Base-by-base conservation (phyloP, 1,284 basidiomycete species). In the Lignosus rhinocerotis region DNA sequence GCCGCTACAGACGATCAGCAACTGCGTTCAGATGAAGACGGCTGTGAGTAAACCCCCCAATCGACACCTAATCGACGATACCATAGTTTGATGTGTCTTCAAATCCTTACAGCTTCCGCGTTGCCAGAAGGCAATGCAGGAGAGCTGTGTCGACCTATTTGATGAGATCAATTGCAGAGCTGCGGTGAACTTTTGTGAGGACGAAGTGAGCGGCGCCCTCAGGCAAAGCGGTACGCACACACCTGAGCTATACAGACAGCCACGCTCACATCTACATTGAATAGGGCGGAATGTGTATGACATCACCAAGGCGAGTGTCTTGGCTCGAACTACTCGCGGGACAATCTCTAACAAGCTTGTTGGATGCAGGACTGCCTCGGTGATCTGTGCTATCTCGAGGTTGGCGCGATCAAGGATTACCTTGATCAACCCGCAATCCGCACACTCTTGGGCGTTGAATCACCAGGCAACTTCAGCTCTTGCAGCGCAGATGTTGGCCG, bases 231-330 rank as follows among this genome's bases (percentile, higher is more conserved):
- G 83, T 84, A 42, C 59, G 77, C 72, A 19, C 10, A n/a, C 46
- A 31, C 34, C 38, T 38, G 41, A 17, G 25, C 12, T 8, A 12
- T 34, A 11, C 36, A 45, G 42, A 25, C 10, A 3, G 41, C 16
- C 32, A 32, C 38, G 34, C 10, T 12, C 25, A 32, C 38, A 39
- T 39, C 14, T 16, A 3, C 17, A 36, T 43, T 25, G 16, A 33
- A 11, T 51, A 86, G 85, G 83, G 2, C 73, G 81, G 46, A 88
- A 87, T 65, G 78, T 81, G 8, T 92, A 92, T 69, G 90, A 92
- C 67, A 81, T 92, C 50, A 87, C 86, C 39, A 89, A 87, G 80
- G 82, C 78, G 60, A 49, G 67, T 55, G 17, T 25, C 14, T 46
- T 34, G 33, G 19, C 47, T 41, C 17, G 16, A 43, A 5, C 10